These are phyloP conservation scores for Naegleria lovaniensis DNA, from an alignment of 208 protist genomes.

Conservation along the genomic window DNA sequence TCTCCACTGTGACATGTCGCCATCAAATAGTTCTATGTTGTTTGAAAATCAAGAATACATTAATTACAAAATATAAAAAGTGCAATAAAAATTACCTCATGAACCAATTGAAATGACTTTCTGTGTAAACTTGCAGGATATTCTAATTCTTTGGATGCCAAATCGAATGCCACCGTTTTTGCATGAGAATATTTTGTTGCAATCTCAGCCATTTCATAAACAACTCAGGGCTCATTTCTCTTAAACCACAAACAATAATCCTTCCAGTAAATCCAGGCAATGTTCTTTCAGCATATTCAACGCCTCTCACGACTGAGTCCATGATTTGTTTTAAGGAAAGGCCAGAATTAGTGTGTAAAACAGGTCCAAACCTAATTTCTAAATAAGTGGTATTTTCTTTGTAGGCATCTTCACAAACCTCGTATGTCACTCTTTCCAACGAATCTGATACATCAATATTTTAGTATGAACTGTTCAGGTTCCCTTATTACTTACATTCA, in stretches of 20 bases:
- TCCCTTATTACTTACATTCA: neutral
- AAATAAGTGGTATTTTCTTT: neutral
- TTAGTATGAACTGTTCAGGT: too few species aligned
- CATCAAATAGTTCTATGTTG: neutral
- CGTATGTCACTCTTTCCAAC: neutral
- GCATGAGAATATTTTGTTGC: neutral
- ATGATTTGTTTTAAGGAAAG: neutral
- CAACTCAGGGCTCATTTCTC: neutral
- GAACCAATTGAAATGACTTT: neutral
- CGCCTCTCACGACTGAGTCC: neutral
- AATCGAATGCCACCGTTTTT: neutral
- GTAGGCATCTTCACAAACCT: neutral
- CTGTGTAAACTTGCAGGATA: neutral
- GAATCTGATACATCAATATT: too few species aligned
- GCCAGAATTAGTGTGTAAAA: neutral
- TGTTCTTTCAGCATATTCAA: neutral
- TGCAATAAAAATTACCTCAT: neutral
- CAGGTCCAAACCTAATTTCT: constrained; percentile 3
- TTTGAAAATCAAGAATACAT: neutral
- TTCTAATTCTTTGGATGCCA: neutral
- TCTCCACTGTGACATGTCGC: neutral
- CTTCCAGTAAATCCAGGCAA: neutral
- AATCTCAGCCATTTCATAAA: neutral
- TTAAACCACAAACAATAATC: neutral
- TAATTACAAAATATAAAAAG: neutral